These are phyloP conservation scores for Lumnitzera littorea DNA, from an alignment of 345 rosid genomes.

Conservation along the genomic window DNA sequence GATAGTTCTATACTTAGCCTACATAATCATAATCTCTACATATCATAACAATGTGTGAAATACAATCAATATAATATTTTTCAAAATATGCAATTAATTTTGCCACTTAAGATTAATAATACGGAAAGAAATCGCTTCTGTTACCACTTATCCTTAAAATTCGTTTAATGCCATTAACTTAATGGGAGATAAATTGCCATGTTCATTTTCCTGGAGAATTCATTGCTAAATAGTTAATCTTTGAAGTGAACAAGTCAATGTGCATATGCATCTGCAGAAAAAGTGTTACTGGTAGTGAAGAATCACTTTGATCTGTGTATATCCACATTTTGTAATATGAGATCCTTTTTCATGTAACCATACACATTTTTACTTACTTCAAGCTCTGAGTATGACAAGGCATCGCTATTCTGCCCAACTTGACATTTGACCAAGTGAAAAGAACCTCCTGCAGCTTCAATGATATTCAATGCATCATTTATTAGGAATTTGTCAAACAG, in stretches of 20 bases:
- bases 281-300: too few species aligned
- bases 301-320: too few species aligned
- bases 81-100: neutral
- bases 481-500: conserved; percentile 83
- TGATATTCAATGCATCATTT: conserved; percentile 90
- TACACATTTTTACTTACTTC: conserved; percentile 43
- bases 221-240: neutral
- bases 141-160: too few species aligned
- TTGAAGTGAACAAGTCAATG: neutral
- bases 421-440: conserved; percentile 85
- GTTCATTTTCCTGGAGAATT: neutral
- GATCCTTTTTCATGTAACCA: neutral
- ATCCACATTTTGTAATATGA: too few species aligned
- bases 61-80: neutral
- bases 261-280: neutral
- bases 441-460: conserved; percentile 85
- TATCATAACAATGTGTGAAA: neutral
- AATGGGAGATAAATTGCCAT: neutral
- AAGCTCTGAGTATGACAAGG: conserved; percentile 77
- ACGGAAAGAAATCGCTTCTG: too few species aligned
- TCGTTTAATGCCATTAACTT: too few species aligned
- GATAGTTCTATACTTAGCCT: neutral
- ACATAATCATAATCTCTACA: neutral
- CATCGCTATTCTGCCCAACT: conserved; percentile 67
- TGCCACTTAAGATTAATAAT: neutral